These are phyloP conservation scores for Acacia confusa DNA, from an alignment of 306 rosid species.

Conservation along the genomic window DNA sequence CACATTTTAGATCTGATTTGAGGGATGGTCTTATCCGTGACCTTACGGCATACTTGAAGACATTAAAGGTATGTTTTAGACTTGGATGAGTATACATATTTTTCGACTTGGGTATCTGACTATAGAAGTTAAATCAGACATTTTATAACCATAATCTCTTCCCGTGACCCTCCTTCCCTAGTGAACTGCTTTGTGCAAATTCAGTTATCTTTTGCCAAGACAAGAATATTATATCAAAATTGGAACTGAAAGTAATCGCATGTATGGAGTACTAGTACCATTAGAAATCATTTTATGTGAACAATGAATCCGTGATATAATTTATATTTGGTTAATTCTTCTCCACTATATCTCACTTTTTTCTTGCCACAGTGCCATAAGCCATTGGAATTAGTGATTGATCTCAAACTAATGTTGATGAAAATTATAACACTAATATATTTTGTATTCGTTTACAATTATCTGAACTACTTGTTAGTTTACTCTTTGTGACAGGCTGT, in stretches of 20 bases:
- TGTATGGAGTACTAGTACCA: neutral
- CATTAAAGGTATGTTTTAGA: conserved; percentile 27
- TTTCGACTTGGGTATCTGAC: conserved; percentile 5
- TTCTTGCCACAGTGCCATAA: neutral
- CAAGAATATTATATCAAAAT: too few species aligned
- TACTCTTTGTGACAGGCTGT: conserved; percentile 35
- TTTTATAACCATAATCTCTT: neutral
- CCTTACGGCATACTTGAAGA: conserved; percentile 40
- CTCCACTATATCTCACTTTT: neutral
- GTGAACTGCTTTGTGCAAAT: too few species aligned
- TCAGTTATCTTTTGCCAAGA: too few species aligned
- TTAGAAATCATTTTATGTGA: neutral
- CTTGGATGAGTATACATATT: neutral
- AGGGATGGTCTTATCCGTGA: conserved; percentile 39
- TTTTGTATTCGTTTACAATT: neutral
- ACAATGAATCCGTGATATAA: neutral
- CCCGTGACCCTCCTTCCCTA: neutral
- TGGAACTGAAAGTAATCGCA: too few species aligned
- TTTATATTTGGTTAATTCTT: neutral
- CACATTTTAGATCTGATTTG: conserved; percentile 30
- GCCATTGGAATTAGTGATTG: neutral
- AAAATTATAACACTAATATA: neutral
- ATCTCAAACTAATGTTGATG: neutral
- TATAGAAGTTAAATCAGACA: neutral
- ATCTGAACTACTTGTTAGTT: neutral